Evolutionary conservation across 108 stramenopile species (phyloP), one percentile per base, ranked within the genome.

Genomic region (Aurantiochytrium sp.): DNA sequence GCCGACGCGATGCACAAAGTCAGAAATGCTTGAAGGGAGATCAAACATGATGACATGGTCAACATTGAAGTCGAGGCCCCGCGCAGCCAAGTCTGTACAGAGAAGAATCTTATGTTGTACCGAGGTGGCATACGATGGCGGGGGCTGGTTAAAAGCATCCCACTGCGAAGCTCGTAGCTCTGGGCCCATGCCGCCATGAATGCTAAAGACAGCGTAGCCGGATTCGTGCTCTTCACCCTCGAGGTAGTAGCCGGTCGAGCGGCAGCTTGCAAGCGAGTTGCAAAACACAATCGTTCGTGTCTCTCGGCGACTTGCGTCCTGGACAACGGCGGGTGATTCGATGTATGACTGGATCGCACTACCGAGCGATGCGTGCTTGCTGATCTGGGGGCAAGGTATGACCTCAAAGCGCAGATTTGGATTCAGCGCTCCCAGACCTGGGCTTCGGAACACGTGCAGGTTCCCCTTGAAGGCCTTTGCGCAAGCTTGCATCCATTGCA

Each of bases 41-140:
- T 83, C 76, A 35, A 83, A 83, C 76, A 83, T 83, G 51, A 83
- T 35, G 49, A 83, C 76, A 23, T 83, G 76, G 28, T 83, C 76
- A 8, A 83, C 76, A 23, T 83, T 53, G 76, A 83, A 83, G 76
- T 83, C 76, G n/a, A 83, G 51, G 18, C 76, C 76, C 10, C 76
- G 45, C 16, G 76, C 76, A 6, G 76, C 51, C 19, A 83, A 12
- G 49, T 83, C 76, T 8, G 76, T 83, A 23, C 76, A 83, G n/a
- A 83, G 49, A 12, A 83, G 51, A 28, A 83, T 23, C 76, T 83
- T 83, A 45, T 83, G 76, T 18, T 83, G 76, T 18, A 53, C 49
- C 6, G 76, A 83, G 49, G 76, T 83, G 18, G 51, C n/a, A 18
- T 12, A 47, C 6, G 76, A 12, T 18, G 45, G 49, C 12, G 76